Base-by-base conservation (phyloP, 2,329 filamentous ascomycete species). In the Fusarium pseudocircinatum region DNA sequence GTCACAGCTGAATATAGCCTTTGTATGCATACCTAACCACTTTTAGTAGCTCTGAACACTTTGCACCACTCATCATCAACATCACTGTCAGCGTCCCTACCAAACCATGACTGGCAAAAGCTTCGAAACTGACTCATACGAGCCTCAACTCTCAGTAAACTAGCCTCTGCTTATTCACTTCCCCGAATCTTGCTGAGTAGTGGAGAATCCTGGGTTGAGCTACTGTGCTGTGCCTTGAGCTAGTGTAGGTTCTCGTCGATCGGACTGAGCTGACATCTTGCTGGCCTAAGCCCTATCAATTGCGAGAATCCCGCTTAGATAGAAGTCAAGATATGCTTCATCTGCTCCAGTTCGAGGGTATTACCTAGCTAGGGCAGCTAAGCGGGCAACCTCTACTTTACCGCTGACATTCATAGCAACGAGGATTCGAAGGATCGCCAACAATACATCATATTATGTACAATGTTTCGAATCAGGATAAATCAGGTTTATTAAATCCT, bases 141-240 rank as follows among this genome's bases (percentile, higher is more conserved):
- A 40, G 50, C 24, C 26, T 30, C 34, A 54, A 40, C 7, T 67
- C 63, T 61, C 64, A 47, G 40, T 67, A 52, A 67, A 46, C 53
- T 26, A 44, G 53, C 36, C 36, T 20, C 18, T 37, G 36, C 46
- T 67, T 67, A 53, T 34, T 53, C 34, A 67, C 32, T 24, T 4
- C 24, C n/a, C 63, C 56, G 42, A 56, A 15, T 26, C 15, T 47
- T n/a, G 22, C 32, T 39, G 52, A 53, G 46, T 49, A 34, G 54
- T 22, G 59, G n/a, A 20, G 50, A 28, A 53, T 42, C 24, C 15
- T 22, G 15, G 15, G 6, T 42, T 22, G 18, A 36, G 34, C 46
- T 66, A 36, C 43, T 47, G 36, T 63, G 40, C 28, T 60, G 42
- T 63, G 50, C 18, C 15, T 44, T 46, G 24, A 52, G 42, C 56